Evolutionary conservation across 768 basidiomycete species (phyloP).

Genomic region (Pholiota molesta): DNA sequence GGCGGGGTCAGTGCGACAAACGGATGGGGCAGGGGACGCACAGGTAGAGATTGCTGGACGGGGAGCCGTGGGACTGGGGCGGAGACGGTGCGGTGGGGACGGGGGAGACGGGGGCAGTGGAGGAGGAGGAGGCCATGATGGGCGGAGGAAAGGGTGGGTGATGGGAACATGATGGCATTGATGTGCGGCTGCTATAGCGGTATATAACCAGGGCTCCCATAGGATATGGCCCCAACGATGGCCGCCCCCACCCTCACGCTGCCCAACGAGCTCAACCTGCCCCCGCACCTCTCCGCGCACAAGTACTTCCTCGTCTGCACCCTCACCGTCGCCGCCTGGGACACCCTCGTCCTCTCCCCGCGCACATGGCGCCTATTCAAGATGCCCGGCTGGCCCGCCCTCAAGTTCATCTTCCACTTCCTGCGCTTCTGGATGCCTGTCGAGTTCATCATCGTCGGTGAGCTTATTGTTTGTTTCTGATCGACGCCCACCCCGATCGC

Average conservation of each 20-base stretch:
- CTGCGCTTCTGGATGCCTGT: constrained; percentile 76
- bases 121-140: constrained; percentile 25
- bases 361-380: constrained; percentile 74
- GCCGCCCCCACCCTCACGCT: constrained; percentile 36
- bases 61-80: background rate
- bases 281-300: constrained; percentile 80
- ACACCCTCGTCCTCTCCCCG: constrained; percentile 82
- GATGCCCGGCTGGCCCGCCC: constrained; percentile 68
- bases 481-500: constrained; percentile 1
- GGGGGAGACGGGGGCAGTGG: constrained; percentile 19
- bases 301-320: constrained; percentile 92
- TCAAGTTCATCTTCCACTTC: constrained; percentile 79
- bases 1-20: constrained; percentile 1
- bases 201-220: background rate
- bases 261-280: constrained; percentile 71
- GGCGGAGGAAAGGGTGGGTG: constrained; percentile 16
- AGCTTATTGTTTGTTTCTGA: constrained; percentile 11
- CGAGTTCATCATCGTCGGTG: constrained; percentile 79
- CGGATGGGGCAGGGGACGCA: constrained; percentile 24
- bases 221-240: background rate
- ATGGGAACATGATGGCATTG: constrained; percentile 3
- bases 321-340: constrained; percentile 88
- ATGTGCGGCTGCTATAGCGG: background rate
- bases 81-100: constrained; percentile 12
- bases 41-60: constrained; percentile 49